Evolutionary conservation across 2,329 filamentous ascomycete genomes (phyloP), one percentile per base, ranked within the genome.

Genomic region (Fusarium sp.): DNA sequence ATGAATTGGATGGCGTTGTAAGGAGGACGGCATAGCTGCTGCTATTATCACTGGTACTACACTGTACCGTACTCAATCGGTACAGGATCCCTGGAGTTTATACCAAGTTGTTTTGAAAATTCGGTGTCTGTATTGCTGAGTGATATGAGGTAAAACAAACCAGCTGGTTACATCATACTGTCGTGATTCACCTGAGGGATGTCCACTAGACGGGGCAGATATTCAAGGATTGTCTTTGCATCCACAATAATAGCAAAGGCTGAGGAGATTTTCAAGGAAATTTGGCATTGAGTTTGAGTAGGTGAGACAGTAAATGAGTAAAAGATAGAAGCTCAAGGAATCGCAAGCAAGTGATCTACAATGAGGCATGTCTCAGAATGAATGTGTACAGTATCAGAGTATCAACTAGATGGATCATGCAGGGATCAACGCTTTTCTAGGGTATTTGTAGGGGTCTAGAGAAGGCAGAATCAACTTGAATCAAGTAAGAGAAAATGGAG

Each of bases 1-100:
- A 46, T 64, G 64, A 44, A 67, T 63, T 50, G 56, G 56, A 67
- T 64, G 70, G 70, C 66, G 70, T 72, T 72, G 53, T 13, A 70
- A 50, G 48, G 48, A 33, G 32, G 23, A 59, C 35, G 33, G 13
- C 30, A 50, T 45, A 58, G 37, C 45, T 63, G 63, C 37, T 42
- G 26, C 35, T 13, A 37, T 40, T 41, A 50, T 20, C 12, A 33
- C 41, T 35, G 30, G 49, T 63, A 57, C 44, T n/a, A 17, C 32
- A 38, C 48, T 52, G 17, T 23, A 20, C 46, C 17, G 46, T 23
- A 49, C 30, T 27, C 17, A 49, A 37, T 40, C 41, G 27, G 49
- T 61, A 57, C 49, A 68, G 40, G 38, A 35, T 32, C 46, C 42
- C 40, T 50, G 66, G 66, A 32, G 54, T 67, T 67, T 57, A 60